Base-by-base conservation (phyloP, 2,329 filamentous ascomycete genomes). In the Aspergillus eucalypticola region DNA sequence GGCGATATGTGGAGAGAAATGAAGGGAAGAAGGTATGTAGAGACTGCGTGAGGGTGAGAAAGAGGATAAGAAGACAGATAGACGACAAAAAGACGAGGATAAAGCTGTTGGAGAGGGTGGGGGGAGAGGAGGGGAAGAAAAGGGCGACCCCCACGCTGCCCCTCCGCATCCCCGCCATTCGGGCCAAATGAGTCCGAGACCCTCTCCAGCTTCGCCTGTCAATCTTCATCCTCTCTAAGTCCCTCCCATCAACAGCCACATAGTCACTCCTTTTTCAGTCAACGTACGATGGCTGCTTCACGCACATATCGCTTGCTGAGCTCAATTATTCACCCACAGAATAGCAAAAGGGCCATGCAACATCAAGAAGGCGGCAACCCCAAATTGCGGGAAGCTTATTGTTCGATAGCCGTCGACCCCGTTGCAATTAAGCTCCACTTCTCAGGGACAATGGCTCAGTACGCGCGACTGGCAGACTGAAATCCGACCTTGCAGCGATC, bases 171-270 rank as follows among this genome's bases (percentile, higher is more conserved):
- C 46, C 46, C 46, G 46, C 46, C 25, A 50, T 50, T 49, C 54
- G 60, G 57, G 23, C 11, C 17, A 59, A 56, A 54, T 49, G n/a
- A 39, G 44, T 32, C 51, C 51, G 57, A 52, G 19, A 38, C 27
- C 60, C 63, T 64, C 61, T 64, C 66, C 66, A 68, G 64, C 6
- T 23, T 23, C 21, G 44, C 15, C 44, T 50, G 23, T 29, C 46
- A 11, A n/a, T 15, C 25, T 32, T 50, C 13, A 25, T 17, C 8
- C 25, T 50, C 46, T 7, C 46, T 27, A 8, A 11, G 17, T 44
- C 44, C 25, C 13, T 49, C 21, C 41, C 41, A 44, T 23, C 19
- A 44, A 10, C 23, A 11, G 13, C 5, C 42, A 46, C 42, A 21
- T n/a, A 17, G 21, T 15, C 15, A 49, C 23, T 17, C 3, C 15